These are phyloP conservation scores for Globisporangium cederbergense DNA, from an alignment of 352 stramenopile species.

Conservation along the genomic window DNA sequence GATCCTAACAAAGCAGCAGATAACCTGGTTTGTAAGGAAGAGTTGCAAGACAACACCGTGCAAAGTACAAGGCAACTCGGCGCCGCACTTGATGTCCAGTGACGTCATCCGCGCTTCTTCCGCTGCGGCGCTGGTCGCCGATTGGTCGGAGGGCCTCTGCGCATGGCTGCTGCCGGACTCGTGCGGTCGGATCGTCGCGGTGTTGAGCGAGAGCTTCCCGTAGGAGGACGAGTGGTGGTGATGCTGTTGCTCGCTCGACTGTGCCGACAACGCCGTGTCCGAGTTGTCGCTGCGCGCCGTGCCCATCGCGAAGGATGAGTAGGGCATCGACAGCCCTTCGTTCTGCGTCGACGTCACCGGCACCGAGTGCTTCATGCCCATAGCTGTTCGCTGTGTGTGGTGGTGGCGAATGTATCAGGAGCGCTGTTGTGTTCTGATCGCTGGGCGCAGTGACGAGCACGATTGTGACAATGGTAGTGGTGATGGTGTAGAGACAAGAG, in stretches of 20 bases:
- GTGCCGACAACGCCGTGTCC: background rate
- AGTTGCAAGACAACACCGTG: background rate
- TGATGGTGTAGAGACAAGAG: background rate
- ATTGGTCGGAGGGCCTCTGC: background rate
- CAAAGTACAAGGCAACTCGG: background rate
- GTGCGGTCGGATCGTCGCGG: slow-evolving; percentile 51
- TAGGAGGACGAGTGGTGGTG: slow-evolving; percentile 10
- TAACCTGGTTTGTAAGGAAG: background rate
- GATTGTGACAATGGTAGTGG: too few relatives aligned
- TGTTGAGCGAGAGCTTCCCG: slow-evolving; percentile 29
- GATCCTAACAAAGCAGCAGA: slow-evolving; percentile 38
- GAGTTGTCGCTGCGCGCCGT: background rate
- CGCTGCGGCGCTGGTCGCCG: slow-evolving; percentile 3
- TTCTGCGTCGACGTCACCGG: slow-evolving; percentile 33
- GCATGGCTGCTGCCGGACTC: slow-evolving; percentile 14
- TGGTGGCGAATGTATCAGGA: background rate
- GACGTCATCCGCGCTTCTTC: slow-evolving; percentile 25
- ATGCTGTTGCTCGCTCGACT: slow-evolving; percentile 1
- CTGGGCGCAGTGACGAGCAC: background rate
- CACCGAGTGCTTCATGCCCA: slow-evolving; percentile 69
- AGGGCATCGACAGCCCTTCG: slow-evolving; percentile 14
- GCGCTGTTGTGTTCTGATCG: background rate
- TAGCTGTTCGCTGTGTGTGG: slow-evolving; percentile 9
- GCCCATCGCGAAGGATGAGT: slow-evolving; percentile 12
- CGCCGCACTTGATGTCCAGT: slow-evolving; percentile 64